Conservation (phyloP, 23 red algal species). For the Chondrus crispus region DNA sequence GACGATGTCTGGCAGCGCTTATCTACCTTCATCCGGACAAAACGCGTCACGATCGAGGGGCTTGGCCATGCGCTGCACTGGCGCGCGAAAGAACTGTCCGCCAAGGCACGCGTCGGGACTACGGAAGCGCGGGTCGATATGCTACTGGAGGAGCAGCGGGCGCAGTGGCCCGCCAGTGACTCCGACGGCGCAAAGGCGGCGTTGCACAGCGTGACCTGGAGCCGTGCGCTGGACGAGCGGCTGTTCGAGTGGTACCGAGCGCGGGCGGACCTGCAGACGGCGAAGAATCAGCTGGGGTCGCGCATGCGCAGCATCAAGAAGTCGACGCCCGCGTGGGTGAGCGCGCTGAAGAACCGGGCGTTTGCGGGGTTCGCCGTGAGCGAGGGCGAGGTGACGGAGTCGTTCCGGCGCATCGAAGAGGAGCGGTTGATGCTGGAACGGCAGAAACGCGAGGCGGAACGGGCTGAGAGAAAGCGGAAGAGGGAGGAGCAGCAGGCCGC, state of each 20-base stretch:
- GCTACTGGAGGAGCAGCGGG: conserved; percentile 12
- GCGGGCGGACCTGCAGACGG: conserved; percentile 40
- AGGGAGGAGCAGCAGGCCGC: conserved; percentile 3
- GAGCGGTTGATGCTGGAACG: not conserved
- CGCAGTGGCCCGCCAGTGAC: not conserved
- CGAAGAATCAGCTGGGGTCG: conserved; percentile 39
- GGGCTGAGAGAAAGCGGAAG: conserved; percentile 40
- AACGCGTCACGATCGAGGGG: conserved; percentile 37
- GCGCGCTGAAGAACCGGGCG: conserved; percentile 28
- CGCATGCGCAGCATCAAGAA: conserved; percentile 44
- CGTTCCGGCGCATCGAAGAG: conserved; percentile 44
- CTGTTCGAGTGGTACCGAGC: conserved; percentile 50
- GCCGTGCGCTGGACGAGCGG: conserved; percentile 7
- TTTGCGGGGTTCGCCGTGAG: conserved; percentile 34
- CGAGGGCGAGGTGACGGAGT: conserved; percentile 23
- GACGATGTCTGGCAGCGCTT: conserved; percentile 27
- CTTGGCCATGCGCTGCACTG: conserved; percentile 58
- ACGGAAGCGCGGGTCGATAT: conserved; percentile 10
- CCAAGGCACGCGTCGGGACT: conserved; percentile 13
- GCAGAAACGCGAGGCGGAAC: conserved; percentile 18
- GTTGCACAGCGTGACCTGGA: conserved; percentile 14
- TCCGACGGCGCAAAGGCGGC: not conserved
- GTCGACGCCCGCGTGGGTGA: conserved; percentile 15
- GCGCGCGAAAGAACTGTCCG: not conserved
- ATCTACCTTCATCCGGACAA: conserved; percentile 19